These are phyloP conservation scores for Lipomyces orientalis DNA, from an alignment of 805 yeast genomes.

Conservation along the genomic window DNA sequence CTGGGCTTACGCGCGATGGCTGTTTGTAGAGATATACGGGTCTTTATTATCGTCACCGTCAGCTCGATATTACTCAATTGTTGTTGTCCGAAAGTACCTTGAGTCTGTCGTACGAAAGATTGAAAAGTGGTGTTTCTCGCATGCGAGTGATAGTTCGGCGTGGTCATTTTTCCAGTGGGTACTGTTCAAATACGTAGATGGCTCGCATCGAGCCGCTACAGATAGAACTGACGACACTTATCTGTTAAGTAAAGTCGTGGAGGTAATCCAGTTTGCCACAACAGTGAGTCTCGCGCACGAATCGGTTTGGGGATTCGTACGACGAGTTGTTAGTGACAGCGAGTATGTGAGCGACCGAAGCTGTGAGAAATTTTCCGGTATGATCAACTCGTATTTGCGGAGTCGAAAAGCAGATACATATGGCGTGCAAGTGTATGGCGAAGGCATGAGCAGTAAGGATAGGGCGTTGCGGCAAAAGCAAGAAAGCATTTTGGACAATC, in stretches of 20 bases:
- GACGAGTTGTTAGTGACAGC: slow-evolving; percentile 22
- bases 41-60: slow-evolving; percentile 14
- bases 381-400: slow-evolving; percentile 19
- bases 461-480: slow-evolving; percentile 5
- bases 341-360: slow-evolving; percentile 16
- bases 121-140: slow-evolving; percentile 36
- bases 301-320: slow-evolving; percentile 31
- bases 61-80: slow-evolving; percentile 16
- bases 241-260: slow-evolving; percentile 18
- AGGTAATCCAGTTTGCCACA: slow-evolving; percentile 28
- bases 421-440: background rate
- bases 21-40: slow-evolving; percentile 24
- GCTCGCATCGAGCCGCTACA: background rate
- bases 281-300: slow-evolving; percentile 31
- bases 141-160: slow-evolving; percentile 37
- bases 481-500: slow-evolving; percentile 9
- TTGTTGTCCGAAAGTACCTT: slow-evolving; percentile 11
- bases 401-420: slow-evolving; percentile 23
- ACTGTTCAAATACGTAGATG: slow-evolving; percentile 18
- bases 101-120: slow-evolving; percentile 20
- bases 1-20: slow-evolving; percentile 50
- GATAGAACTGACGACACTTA: slow-evolving; percentile 16
- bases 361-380: slow-evolving; percentile 5
- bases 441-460: background rate
- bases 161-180: slow-evolving; percentile 38